Evolutionary conservation across 768 basidiomycete species (phyloP).

Genomic region (Hericium rajendrae): DNA sequence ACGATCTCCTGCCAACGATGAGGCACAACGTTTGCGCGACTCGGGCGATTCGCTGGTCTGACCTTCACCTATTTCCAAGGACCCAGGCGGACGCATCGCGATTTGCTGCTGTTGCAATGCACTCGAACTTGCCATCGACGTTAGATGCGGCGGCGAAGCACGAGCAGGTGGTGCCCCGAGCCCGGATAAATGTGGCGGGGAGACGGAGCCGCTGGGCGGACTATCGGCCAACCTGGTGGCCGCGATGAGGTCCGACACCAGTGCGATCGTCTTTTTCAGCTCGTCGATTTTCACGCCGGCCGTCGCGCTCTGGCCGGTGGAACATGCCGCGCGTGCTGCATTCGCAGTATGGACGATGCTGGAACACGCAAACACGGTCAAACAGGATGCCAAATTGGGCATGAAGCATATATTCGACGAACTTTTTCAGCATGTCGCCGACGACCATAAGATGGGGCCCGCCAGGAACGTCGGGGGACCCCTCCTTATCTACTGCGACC

Average conservation of each 20-base stretch:
- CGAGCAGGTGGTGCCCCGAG: conserved; percentile 1
- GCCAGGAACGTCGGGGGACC: conserved; percentile 24
- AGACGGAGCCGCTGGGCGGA: conserved; percentile 19
- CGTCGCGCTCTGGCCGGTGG: conserved; percentile 34
- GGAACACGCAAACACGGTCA: conserved; percentile 6
- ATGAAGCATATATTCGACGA: conserved; percentile 19
- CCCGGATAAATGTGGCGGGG: conserved; percentile 3
- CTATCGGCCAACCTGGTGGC: conserved; percentile 29
- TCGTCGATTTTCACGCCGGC: conserved; percentile 44
- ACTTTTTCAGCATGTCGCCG: conserved; percentile 47
- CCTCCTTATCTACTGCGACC: conserved; percentile 16
- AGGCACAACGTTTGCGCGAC: conserved; percentile 43
- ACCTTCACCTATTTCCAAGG: conserved; percentile 20
- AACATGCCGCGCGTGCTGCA: conserved; percentile 44
- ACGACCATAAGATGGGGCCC: conserved; percentile 42
- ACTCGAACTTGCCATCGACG: background rate
- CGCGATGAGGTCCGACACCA: conserved; percentile 47
- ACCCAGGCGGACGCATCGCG: conserved; percentile 12
- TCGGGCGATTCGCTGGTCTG: conserved; percentile 27
- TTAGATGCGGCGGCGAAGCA: conserved; percentile 12
- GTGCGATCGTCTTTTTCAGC: conserved; percentile 42
- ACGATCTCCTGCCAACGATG: conserved; percentile 36
- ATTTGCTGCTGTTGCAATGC: conserved; percentile 9
- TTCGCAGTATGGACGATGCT: conserved; percentile 56
- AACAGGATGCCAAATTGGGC: conserved; percentile 5